A percentile compares a stretch with the other conserved stretches of the same genome.
phyloP scores from a whole-genome alignment of 1,284 basidiomycete species.

The Ustilago cynodontis region DNA sequence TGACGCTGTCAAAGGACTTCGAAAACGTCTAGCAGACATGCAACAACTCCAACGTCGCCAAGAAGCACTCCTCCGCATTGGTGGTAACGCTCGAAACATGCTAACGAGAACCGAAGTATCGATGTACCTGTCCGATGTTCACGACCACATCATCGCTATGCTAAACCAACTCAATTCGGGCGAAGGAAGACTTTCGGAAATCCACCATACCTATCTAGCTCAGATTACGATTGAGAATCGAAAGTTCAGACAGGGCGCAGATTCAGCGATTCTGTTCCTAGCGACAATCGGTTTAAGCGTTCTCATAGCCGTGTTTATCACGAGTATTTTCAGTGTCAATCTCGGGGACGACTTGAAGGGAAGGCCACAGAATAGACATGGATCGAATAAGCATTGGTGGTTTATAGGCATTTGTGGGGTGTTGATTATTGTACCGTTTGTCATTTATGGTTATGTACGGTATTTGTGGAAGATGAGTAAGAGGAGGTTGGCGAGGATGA shows the following conservation, averaged over 20 bases:
- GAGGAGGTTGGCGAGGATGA: slow-evolving; percentile 14
- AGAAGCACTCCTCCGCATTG: slow-evolving; percentile 39
- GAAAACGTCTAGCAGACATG: slow-evolving; percentile 76
- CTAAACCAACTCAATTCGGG: slow-evolving; percentile 88
- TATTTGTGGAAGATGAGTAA: slow-evolving; percentile 24
- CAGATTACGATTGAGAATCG: slow-evolving; percentile 78
- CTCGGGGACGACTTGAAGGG: slow-evolving; percentile 52
- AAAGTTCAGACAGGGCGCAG: slow-evolving; percentile 42
- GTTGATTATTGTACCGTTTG: background rate
- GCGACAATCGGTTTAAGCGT: slow-evolving; percentile 79
- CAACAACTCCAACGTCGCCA: slow-evolving; percentile 64
- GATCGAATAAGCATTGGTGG: slow-evolving; percentile 19
- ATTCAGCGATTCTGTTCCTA: slow-evolving; percentile 69
- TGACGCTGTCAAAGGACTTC: slow-evolving; percentile 83
- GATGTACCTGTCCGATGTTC: slow-evolving; percentile 91
- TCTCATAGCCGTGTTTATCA: slow-evolving; percentile 70
- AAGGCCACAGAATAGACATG: slow-evolving; percentile 71
- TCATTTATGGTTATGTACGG: slow-evolving; percentile 16
- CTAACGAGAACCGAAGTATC: slow-evolving; percentile 59
- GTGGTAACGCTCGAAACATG: slow-evolving; percentile 41
- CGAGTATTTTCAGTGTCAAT: slow-evolving; percentile 72
- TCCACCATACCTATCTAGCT: slow-evolving; percentile 85
- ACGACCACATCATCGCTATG: slow-evolving; percentile 91
- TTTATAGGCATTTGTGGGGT: slow-evolving; percentile 25
- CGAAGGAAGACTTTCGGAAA: slow-evolving; percentile 87